These are phyloP conservation scores for Phytophthora vignae DNA, from an alignment of 352 stramenopile species.

Conservation along the genomic window DNA sequence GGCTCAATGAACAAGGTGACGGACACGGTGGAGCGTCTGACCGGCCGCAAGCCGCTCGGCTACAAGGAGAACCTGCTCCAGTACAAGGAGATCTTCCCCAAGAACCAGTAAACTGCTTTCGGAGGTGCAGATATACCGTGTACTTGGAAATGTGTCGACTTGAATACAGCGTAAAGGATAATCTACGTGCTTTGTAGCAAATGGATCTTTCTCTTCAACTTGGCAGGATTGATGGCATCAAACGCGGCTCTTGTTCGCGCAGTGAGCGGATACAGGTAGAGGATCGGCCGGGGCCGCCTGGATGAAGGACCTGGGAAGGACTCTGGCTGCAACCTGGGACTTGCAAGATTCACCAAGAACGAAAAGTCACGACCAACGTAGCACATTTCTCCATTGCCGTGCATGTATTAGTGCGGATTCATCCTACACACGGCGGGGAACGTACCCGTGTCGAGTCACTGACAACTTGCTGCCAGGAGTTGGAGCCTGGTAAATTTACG, in stretches of 20 bases:
- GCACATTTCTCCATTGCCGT: too few species aligned
- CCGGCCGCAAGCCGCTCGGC: slow-evolving; percentile 30
- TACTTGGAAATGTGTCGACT: slow-evolving; percentile 2
- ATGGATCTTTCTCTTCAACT: slow-evolving; percentile 10
- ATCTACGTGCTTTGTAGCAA: slow-evolving; percentile 15
- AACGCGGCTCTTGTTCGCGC: slow-evolving; percentile 2
- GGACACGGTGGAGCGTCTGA: slow-evolving; percentile 35
- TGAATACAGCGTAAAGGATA: slow-evolving; percentile 13
- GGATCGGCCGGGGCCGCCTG: not conserved
- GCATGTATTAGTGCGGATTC: too few species aligned
- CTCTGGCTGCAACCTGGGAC: too few species aligned
- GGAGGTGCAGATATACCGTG: not conserved
- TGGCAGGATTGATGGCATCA: not conserved
- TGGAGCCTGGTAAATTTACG: too few species aligned
- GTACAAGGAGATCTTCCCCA: slow-evolving; percentile 35
- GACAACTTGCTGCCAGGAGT: too few species aligned
- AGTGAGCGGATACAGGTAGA: not conserved
- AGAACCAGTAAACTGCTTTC: slow-evolving; percentile 7
- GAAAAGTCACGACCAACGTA: too few species aligned
- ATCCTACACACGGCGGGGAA: too few species aligned
- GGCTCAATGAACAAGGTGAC: slow-evolving; percentile 36
- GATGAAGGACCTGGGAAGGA: not conserved
- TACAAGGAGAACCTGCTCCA: slow-evolving; percentile 32
- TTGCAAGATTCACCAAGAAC: too few species aligned
- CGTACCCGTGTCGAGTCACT: too few species aligned